phyloP scores from a whole-genome alignment of 2,329 filamentous ascomycete genomes.

The Penicillium sp. region DNA sequence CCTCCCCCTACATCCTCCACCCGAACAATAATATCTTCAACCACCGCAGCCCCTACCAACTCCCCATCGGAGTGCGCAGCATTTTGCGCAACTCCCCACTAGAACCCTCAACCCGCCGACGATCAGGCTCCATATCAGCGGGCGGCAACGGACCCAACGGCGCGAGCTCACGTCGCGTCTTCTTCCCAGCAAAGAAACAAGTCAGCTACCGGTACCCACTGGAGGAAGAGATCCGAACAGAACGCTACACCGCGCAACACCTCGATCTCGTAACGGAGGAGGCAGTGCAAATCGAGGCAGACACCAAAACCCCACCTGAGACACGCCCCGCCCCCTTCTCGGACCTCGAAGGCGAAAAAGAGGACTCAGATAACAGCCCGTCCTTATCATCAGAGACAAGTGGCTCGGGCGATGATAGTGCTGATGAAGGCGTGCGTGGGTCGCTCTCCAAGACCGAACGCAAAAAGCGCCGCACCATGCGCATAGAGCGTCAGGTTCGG shows the following conservation, averaged over 20 bases:
- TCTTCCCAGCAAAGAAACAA: conserved; percentile 50
- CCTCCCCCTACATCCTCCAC: conserved; percentile 24
- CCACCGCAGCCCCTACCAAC: conserved; percentile 31
- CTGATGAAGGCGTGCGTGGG: conserved; percentile 7
- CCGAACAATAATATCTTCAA: conserved; percentile 13
- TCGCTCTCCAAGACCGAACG: conserved; percentile 22
- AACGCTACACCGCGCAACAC: conserved; percentile 48
- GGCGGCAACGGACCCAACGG: conserved; percentile 22
- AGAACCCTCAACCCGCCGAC: conserved; percentile 26
- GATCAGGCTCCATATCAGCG: conserved; percentile 34
- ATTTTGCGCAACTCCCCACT: conserved; percentile 44
- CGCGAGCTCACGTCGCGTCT: conserved; percentile 30
- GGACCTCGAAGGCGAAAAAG: conserved; percentile 11
- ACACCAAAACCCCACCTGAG: conserved; percentile 3
- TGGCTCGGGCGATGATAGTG: conserved; percentile 28
- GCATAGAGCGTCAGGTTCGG: conserved; percentile 32
- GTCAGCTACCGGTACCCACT: conserved; percentile 50
- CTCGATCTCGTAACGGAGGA: conserved; percentile 42
- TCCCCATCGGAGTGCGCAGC: conserved; percentile 38
- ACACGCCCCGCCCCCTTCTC: conserved; percentile 15
- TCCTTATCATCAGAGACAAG: conserved; percentile 24
- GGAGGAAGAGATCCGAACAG: conserved; percentile 52
- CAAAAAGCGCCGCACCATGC: conserved; percentile 31
- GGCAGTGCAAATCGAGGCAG: conserved; percentile 10
- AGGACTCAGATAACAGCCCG: conserved; percentile 23